Base-by-base conservation (phyloP, 2,329 filamentous ascomycete genomes). In the Colletotrichum phormii region DNA sequence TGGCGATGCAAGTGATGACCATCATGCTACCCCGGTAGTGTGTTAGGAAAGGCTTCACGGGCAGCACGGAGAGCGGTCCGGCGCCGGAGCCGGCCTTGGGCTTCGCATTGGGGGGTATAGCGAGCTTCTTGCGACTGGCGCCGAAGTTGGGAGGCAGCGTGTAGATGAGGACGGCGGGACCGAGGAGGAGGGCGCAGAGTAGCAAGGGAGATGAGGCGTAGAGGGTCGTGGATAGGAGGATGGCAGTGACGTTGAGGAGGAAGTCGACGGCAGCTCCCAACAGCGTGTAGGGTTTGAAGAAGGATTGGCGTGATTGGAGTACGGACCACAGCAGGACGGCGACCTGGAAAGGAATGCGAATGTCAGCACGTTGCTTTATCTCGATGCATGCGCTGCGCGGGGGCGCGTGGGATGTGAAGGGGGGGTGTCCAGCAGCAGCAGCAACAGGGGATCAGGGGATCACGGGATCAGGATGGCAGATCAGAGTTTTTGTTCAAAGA, bases 11-110 rank as follows among this genome's bases (percentile, higher is more conserved):
- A 8, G 97, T 99, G 76, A 94, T 89, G 63, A 97, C 88, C 88
- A 99, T 91, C 95, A 99, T 97, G 62, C 91, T 90, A 2, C 95
- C 95, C 66, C 97, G 92, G 80, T 98, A 99, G 35, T 91, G 93
- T 3, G 97, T 98, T 74, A 99, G 87, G 84, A 98, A 98, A 0
- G 97, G 94, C 83, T 97, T 97, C 74, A 93, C 89, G 0, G 96
- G 94, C 18, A 98, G 85, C 26, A 85, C 84, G 74, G 88, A 86
- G 18, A 86, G 79, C 35, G 78, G 26, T 24, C 67, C 59, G 18
- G 76, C 76, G 12, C 75, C 63, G 8, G 74, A 54, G 60, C 49
- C 61, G 49, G 65, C 51, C 76, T 84, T 84, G 67, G 81, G 77
- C 75, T 84, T 81, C 64, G 81, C 82, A 77, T 80, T 79, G 42